These are phyloP conservation scores for Penicillium salamii DNA, from an alignment of 495 filamentous ascomycete species.

Conservation along the genomic window DNA sequence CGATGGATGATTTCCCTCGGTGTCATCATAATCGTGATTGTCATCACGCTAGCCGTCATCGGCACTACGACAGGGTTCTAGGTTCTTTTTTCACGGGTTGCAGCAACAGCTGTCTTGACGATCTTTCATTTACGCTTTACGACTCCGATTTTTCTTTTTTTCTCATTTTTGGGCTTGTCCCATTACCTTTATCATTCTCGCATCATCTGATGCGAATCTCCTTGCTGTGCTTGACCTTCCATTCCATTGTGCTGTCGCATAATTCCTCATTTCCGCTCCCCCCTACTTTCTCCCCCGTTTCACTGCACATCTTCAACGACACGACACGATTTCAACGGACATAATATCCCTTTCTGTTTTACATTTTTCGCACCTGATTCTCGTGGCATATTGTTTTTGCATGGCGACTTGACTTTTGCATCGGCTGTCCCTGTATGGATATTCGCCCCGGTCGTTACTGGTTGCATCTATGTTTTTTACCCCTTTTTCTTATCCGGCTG, in stretches of 20 bases:
- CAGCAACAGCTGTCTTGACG: neutral
- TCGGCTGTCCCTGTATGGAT: neutral
- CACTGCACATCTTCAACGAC: neutral
- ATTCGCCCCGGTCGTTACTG: neutral
- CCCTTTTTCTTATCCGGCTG: no score
- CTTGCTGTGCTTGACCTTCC: neutral
- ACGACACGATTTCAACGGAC: neutral
- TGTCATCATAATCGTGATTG: slow-evolving; percentile 68
- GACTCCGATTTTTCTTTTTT: neutral
- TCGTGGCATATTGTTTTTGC: neutral
- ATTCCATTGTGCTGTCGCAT: neutral
- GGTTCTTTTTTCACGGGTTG: neutral
- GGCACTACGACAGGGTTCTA: slow-evolving; percentile 47
- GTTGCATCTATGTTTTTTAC: no score
- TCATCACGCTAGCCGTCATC: slow-evolving; percentile 61
- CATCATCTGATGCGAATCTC: neutral
- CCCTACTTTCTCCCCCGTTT: neutral
- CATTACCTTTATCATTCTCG: neutral
- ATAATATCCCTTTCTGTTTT: neutral
- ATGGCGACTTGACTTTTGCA: neutral
- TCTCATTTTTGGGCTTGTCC: neutral
- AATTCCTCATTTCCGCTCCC: neutral
- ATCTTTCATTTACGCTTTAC: neutral
- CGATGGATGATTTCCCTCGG: slow-evolving; percentile 81
- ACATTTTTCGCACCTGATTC: neutral